Evolutionary conservation across 352 stramenopile genomes (phyloP), one percentile per base, ranked within the genome.

Genomic region (Peronospora farinosa): DNA sequence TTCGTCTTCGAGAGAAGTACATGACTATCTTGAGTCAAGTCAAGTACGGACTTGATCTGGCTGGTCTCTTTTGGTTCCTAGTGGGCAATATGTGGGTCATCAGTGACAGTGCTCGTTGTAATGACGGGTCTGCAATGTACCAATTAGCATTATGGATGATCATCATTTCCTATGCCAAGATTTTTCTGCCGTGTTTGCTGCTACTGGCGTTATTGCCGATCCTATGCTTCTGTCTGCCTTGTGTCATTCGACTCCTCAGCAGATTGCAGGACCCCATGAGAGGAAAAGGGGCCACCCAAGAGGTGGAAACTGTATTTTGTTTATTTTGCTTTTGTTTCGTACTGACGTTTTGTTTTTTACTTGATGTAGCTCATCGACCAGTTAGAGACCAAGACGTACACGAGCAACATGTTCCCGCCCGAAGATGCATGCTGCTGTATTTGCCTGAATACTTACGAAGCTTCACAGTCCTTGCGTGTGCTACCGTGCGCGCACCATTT

Each of bases 401-500:
- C 65, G 9, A 28, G 59, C 23, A 63, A 71, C 35, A 84, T 89
- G 68, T 87, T 89, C 42, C 59, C 75, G 5, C 60, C 73, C 4
- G 77, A 95, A 32, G 89, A 97, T 44, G 79, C 76, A 31, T 95
- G 78, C 57, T 97, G 90, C 72, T 90, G 86, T 59, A 95, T 96
- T 56, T 96, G 88, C 44, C 54, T 96, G 16, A 93, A 89, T 53
- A 73, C 96, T 36, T 97, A 96, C 60, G 79, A 88, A 35, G 10
- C 51, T 0, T 69, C 84, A 16, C 94, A 99, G 65, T 65, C 88
- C 10, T 70, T 98, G 25, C 81, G 94, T 33, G 75, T 98, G 28
- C 66, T 99, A 48, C 92, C 93, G 9, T 99, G 96, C 60, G 56
- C 82, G n/a, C 96, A 99, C 65, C 84, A 95, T 56, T 98, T 98